Evolutionary conservation across 805 yeast genomes (phyloP).

Genomic region (Saccharomycopsis fermentans): DNA sequence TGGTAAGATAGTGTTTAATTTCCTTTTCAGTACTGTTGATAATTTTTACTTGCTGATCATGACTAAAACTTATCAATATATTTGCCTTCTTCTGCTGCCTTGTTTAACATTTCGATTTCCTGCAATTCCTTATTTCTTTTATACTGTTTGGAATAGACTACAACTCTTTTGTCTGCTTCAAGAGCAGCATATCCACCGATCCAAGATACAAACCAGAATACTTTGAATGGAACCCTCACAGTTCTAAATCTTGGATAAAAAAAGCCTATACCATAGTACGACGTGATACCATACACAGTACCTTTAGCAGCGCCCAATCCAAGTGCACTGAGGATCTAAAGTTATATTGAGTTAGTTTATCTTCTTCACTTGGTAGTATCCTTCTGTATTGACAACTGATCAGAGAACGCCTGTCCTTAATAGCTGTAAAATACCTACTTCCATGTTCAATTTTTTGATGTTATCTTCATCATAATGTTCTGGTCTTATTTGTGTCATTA

Average conservation of each 20-base stretch:
- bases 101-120: constrained; percentile 29
- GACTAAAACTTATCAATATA: constrained; percentile 15
- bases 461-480: constrained; percentile 12
- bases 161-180: constrained; percentile 32
- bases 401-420: not conserved
- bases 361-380: too few species aligned
- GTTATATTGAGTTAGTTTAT: not conserved
- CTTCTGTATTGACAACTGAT: too few species aligned
- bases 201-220: constrained; percentile 34
- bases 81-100: constrained; percentile 37
- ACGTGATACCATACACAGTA: constrained; percentile 28
- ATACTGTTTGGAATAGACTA: constrained; percentile 28
- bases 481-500: constrained; percentile 9
- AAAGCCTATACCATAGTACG: constrained; percentile 27
- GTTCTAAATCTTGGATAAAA: constrained; percentile 28
- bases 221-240: constrained; percentile 32
- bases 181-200: constrained; percentile 32
- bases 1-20: too few species aligned
- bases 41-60: not conserved
- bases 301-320: constrained; percentile 35
- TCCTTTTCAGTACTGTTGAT: too few species aligned
- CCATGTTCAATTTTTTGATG: constrained; percentile 3
- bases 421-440: constrained; percentile 1
- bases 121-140: constrained; percentile 27
- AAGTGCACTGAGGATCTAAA: constrained; percentile 28